A percentile compares a stretch with the other conserved stretches of the same genome.
Evolutionary conservation across 2,329 filamentous ascomycete genomes (phyloP).

Genomic region (Pestalotiopsis sp.): DNA sequence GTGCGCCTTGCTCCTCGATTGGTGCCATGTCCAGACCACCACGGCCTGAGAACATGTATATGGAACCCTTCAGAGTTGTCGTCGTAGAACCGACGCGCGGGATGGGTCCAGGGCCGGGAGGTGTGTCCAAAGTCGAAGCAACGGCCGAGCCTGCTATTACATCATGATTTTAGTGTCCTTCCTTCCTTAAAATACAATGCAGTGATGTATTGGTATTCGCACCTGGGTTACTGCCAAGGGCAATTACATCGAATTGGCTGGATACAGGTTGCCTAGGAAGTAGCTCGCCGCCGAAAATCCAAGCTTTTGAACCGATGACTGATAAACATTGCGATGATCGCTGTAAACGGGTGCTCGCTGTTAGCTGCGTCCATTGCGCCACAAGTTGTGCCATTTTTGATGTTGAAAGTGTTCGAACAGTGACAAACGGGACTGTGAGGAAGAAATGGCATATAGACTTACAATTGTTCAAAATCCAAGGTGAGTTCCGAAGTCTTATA

Average conservation of each 20-base stretch:
- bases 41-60: conserved; percentile 67
- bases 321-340: conserved; percentile 54
- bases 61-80: conserved; percentile 42
- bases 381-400: neutral
- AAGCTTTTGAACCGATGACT: conserved; percentile 39
- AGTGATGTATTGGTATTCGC: neutral
- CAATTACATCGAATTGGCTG: conserved; percentile 45
- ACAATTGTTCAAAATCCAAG: no score
- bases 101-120: conserved; percentile 11
- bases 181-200: neutral
- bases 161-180: neutral
- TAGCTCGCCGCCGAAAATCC: conserved; percentile 56
- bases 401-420: no score
- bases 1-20: conserved; percentile 56
- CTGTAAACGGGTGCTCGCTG: conserved; percentile 36
- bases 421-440: no score
- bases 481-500: no score
- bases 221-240: conserved; percentile 21
- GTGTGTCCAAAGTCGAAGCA: neutral
- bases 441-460: no score
- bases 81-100: conserved; percentile 60
- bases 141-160: neutral
- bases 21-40: conserved; percentile 62
- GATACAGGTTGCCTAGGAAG: conserved; percentile 53
- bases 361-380: conserved; percentile 27